These are phyloP conservation scores for Pueraria montana DNA, from an alignment of 306 rosid genomes.

Conservation along the genomic window DNA sequence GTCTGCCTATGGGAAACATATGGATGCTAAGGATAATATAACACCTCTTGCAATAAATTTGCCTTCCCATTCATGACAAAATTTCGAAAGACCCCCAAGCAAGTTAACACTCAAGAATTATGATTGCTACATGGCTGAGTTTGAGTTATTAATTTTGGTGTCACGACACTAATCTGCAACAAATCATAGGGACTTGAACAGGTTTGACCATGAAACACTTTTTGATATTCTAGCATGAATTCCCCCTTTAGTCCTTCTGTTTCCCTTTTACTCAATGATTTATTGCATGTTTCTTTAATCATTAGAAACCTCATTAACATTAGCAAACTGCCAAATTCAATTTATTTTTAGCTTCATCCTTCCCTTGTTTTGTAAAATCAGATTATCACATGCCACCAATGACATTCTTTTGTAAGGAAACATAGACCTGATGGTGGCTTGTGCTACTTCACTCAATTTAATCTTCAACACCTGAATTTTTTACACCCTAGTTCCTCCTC, in stretches of 20 bases:
- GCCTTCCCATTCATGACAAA: not conserved
- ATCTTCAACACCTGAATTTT: not conserved
- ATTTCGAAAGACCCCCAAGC: not conserved
- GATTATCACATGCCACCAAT: not conserved
- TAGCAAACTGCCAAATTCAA: not conserved
- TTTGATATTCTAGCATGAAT: not conserved
- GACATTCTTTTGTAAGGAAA: not conserved
- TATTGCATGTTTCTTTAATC: not conserved
- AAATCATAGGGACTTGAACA: not conserved
- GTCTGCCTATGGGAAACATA: conserved; percentile 7
- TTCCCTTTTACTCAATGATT: not conserved
- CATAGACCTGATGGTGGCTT: not conserved
- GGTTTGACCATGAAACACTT: not conserved
- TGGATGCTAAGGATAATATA: not conserved
- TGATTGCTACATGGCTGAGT: not conserved
- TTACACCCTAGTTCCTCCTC: not conserved
- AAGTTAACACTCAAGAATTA: not conserved
- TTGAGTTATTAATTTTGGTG: not conserved
- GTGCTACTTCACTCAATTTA: not conserved
- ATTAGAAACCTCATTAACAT: not conserved
- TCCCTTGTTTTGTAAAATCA: too few relatives aligned
- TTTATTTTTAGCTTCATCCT: not conserved
- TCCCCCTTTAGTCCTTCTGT: not conserved
- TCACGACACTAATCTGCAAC: not conserved
- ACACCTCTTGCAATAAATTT: not conserved